Conservation (phyloP, 176 grass and related monocot species). For the Oryza nivara region DNA sequence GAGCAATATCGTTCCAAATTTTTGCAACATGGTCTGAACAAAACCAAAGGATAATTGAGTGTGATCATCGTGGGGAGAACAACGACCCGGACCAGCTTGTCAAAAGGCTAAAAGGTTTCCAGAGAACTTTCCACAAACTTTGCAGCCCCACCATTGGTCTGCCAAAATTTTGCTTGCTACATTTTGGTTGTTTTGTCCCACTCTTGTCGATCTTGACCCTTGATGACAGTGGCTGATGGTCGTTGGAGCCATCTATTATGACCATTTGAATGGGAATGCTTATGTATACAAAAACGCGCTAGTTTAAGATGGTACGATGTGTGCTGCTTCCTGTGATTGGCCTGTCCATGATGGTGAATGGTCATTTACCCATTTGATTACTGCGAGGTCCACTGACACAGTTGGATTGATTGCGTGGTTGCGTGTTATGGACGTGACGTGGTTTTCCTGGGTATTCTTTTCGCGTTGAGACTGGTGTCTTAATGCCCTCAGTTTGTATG, state of each 20-base stretch:
- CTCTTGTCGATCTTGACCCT: background rate
- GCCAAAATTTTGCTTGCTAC: conserved; percentile 32
- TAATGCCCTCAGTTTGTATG: background rate
- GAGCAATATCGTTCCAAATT: conserved; percentile 52
- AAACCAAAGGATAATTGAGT: conserved; percentile 50
- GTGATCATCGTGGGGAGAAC: background rate
- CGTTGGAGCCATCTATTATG: background rate
- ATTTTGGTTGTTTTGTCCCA: background rate
- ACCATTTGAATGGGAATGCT: background rate
- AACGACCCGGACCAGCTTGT: background rate
- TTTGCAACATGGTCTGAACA: conserved; percentile 49
- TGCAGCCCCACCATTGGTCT: background rate
- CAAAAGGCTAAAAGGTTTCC: background rate
- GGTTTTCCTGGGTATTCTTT: background rate
- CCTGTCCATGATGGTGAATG: background rate
- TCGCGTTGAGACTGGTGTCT: background rate
- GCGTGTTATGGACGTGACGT: background rate
- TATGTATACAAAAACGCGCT: too few species aligned
- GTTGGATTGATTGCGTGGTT: background rate
- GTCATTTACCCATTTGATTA: background rate
- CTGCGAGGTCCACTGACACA: background rate
- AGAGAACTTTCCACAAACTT: background rate
- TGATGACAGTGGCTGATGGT: background rate
- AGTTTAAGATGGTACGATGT: background rate
- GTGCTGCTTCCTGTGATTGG: background rate